Base-by-base conservation (phyloP, 768 basidiomycete genomes). In the Leucosporidium yakuticum region DNA sequence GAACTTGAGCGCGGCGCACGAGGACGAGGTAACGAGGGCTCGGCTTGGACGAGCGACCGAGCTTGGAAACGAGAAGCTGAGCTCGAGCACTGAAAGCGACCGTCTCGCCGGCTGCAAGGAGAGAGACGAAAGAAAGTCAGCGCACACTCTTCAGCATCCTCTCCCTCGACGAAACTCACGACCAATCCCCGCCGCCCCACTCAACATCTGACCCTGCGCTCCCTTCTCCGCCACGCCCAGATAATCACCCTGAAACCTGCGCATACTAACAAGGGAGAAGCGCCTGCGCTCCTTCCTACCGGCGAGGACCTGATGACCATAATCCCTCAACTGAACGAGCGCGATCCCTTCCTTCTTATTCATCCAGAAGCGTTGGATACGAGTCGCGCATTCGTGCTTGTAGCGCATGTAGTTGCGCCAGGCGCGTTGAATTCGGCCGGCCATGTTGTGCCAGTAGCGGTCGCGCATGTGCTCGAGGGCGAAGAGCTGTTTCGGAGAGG, bases 361-460 rank as follows among this genome's bases (percentile, higher is more conserved):
- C 82, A 88, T 91, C 96, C 96, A 99, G 84, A 97, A 98, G 64
- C 94, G 83, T 77, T 98, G 96, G 63, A 99, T 98, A 62, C 92
- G 88, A 44, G 84, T 85, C 17, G 96, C 96, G 75, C 91, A 95
- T 77, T 97, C 96, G 74, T 93, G 85, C 80, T 90, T 92, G 80
- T 96, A 91, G 14, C 95, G 86, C 84, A 94, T 85, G 78, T 96
- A 96, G 77, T 96, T 95, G 67, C 95, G 84, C 84, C 87, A 99
- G 7, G 92, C 92, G 44, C 96, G 87, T 79, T 99, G 96, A 61
- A 99, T 99, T 55, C 96, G 88, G 31, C 81, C 85, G 0, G 96
- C 96, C 96, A 99, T 99, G 79, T 97, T 98, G 79, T 99, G 96
- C 96, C 96, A 99, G 79, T 98, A 99, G 62, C 90, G 86, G 78